These are phyloP conservation scores for Cyamopsis tetragonoloba DNA, from an alignment of 306 rosid genomes.

Conservation along the genomic window DNA sequence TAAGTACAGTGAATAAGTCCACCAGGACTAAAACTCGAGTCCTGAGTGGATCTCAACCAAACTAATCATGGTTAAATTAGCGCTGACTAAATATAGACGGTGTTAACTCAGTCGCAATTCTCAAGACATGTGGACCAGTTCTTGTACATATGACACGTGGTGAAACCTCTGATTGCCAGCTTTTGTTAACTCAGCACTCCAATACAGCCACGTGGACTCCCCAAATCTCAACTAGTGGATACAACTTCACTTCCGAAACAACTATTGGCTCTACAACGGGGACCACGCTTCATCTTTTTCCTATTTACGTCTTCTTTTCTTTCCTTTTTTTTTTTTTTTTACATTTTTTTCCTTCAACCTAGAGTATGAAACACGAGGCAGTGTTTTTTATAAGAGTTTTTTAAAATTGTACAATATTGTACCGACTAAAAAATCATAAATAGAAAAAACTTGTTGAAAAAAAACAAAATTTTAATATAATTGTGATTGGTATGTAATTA, in stretches of 20 bases:
- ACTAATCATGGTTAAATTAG: constrained; percentile 32
- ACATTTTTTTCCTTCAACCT: no score
- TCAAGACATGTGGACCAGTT: neutral
- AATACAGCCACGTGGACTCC: constrained; percentile 44
- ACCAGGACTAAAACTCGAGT: neutral
- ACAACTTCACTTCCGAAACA: neutral
- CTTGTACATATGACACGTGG: constrained; percentile 37
- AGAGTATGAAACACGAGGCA: no score
- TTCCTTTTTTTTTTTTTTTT: no score
- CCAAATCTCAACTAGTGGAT: neutral
- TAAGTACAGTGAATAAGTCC: no score
- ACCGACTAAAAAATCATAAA: no score
- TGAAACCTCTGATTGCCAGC: constrained; percentile 27
- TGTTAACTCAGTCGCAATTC: constrained; percentile 1
- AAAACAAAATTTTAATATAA: no score
- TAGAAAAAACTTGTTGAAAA: no score
- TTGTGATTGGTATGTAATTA: no score
- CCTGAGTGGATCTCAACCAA: neutral
- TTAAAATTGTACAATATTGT: no score
- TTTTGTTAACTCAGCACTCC: neutral
- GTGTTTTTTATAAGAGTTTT: no score
- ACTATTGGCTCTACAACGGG: constrained; percentile 9
- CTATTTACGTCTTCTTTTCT: neutral
- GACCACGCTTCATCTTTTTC: neutral
- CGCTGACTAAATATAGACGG: constrained; percentile 27